Evolutionary conservation across 2,329 filamentous ascomycete species (phyloP), one percentile per base, ranked within the genome.

Genomic region (Chaetomiaceae sp.): DNA sequence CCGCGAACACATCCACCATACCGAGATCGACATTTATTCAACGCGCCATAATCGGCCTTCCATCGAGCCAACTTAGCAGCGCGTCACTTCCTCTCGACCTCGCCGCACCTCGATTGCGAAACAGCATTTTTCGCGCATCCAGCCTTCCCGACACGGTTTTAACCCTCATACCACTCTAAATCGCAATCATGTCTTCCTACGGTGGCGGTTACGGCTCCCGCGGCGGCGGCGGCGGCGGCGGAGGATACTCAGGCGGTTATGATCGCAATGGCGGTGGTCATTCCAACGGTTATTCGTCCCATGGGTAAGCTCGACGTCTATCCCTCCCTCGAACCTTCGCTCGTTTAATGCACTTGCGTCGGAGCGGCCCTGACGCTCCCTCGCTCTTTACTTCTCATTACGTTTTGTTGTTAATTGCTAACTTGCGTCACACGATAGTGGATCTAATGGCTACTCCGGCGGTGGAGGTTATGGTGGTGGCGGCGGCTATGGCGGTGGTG

Each of bases 401-500:
- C n/a, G n/a, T n/a, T 14, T 11, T 5, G 6, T 51, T 23, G 14
- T 32, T 34, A 37, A 16, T 46, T 38, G 45, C 61, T 63, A 49
- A 64, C 55, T 18, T 11, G n/a, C 6, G 9, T 49, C 27, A 41
- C 27, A 11, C 16, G 5, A 44, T 44, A 62, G 62, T 38, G 62
- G 61, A 5, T 63, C 62, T 3, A 64, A 69, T 55, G 67, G 69
- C 57, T 72, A 75, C 29, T 76, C 76, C 62, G 75, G 67, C 48
- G 68, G 68, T 51, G 65, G 66, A 51, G 64, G 66, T 32, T 75
- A 67, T 48, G 67, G 67, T 48, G 68, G 69, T 53, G 68, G 69
- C 50, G 66, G 65, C 58, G 73, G 79, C 52, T 84, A 80, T 60
- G 86, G 80, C 51, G 66, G 67, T 34, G 67, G 68, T 49, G 89